Evolutionary conservation across 164 flowering plant species (phyloP).

Genomic region (Vitis cinerea): DNA sequence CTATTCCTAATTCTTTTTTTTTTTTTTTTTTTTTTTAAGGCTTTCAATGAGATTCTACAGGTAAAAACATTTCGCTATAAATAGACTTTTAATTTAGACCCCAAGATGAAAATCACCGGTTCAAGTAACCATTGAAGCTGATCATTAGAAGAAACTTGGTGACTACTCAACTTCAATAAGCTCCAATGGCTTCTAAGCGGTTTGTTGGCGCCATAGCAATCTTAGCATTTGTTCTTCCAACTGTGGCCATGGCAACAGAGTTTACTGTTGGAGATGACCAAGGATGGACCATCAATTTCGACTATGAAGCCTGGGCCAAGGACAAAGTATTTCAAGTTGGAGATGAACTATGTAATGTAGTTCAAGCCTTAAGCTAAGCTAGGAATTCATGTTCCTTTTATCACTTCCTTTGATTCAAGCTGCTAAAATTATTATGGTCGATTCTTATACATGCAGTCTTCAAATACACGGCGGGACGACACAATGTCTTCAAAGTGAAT

Average conservation of each 20-base stretch:
- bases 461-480: not conserved
- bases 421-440: not conserved
- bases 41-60: too few species aligned
- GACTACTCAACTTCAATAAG: too few species aligned
- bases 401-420: not conserved
- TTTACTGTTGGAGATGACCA: conserved; percentile 17
- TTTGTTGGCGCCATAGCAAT: too few species aligned
- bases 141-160: too few species aligned
- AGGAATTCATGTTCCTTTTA: not conserved
- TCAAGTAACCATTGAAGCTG: too few species aligned
- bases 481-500: conserved; percentile 12
- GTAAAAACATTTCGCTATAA: too few species aligned
- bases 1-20: too few species aligned
- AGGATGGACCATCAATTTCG: conserved; percentile 18
- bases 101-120: too few species aligned
- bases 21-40: too few species aligned
- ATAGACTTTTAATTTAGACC: too few species aligned
- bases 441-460: conserved; percentile 1
- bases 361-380: not conserved
- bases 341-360: conserved; percentile 11
- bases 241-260: conserved; percentile 9
- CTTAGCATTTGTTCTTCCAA: too few species aligned
- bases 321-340: conserved; percentile 11
- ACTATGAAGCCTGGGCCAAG: conserved; percentile 11
- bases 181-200: too few species aligned